Percentiles rank a stretch among this genome's conserved stretches.
Conservation (phyloP, 164 flowering plant genomes). For the Brasenia schreberi region DNA sequence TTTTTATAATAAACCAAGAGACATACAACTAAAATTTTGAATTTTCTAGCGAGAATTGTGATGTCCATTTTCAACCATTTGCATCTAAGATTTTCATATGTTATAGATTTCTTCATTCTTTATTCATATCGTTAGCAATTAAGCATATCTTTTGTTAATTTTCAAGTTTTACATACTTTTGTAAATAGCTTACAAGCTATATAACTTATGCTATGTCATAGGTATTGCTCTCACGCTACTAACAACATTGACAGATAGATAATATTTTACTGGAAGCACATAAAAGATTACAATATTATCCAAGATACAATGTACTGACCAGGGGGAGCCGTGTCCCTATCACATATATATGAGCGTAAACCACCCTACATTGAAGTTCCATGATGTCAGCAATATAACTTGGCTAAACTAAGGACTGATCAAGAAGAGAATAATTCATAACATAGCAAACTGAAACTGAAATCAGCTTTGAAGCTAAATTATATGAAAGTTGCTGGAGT, state of each 20-base stretch:
- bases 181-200: background rate
- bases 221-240: no score
- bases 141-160: background rate
- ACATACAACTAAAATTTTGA: background rate
- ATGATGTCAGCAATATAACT: background rate
- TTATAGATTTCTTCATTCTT: background rate
- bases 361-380: conserved; percentile 15
- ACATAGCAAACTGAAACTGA: background rate
- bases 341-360: conserved; percentile 20
- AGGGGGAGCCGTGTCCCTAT: conserved; percentile 19
- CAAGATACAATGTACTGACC: conserved; percentile 3
- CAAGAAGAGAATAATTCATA: background rate
- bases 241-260: no score
- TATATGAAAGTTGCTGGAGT: no score
- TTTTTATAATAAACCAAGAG: background rate
- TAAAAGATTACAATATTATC: background rate
- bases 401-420: background rate
- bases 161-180: background rate
- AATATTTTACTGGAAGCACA: no score
- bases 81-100: no score
- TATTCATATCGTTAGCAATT: background rate
- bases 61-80: background rate
- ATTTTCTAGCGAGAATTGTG: background rate
- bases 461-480: background rate
- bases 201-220: background rate